These are phyloP conservation scores for Chlamydomonas schloesseri DNA, from an alignment of 139 green algal genomes.

Conservation along the genomic window DNA sequence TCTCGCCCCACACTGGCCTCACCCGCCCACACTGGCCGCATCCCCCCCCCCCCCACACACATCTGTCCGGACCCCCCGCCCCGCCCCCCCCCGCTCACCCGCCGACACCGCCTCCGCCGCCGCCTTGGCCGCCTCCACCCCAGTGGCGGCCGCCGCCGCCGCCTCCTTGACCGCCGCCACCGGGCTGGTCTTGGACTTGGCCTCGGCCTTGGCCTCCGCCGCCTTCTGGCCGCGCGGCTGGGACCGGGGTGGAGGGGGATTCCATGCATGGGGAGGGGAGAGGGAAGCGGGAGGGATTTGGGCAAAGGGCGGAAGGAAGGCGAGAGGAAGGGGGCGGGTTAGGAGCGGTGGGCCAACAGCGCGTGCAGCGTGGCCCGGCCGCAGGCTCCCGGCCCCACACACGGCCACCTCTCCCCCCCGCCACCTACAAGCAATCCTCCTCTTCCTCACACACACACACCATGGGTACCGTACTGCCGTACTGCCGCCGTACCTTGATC, in stretches of 20 bases:
- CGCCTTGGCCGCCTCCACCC: slow-evolving; percentile 25
- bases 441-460: neutral
- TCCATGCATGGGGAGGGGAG: neutral
- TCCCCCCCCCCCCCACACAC: neutral
- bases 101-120: slow-evolving; percentile 4
- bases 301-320: neutral
- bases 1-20: too few species aligned
- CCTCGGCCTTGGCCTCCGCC: neutral
- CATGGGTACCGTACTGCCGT: too few species aligned
- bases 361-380: too few species aligned
- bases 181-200: neutral
- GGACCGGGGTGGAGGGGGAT: neutral
- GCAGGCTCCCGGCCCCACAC: neutral
- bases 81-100: neutral
- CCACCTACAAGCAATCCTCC: neutral
- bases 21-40: neutral
- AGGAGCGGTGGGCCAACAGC: too few species aligned
- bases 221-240: slow-evolving; percentile 14
- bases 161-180: slow-evolving; percentile 5
- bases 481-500: slow-evolving; percentile 17
- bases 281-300: neutral
- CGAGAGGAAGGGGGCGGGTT: too few species aligned
- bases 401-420: neutral
- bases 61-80: neutral
- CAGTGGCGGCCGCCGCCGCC: neutral